These are phyloP conservation scores for Tetrahymena malaccensis DNA, from an alignment of 73 alveolate species.

Conservation along the genomic window DNA sequence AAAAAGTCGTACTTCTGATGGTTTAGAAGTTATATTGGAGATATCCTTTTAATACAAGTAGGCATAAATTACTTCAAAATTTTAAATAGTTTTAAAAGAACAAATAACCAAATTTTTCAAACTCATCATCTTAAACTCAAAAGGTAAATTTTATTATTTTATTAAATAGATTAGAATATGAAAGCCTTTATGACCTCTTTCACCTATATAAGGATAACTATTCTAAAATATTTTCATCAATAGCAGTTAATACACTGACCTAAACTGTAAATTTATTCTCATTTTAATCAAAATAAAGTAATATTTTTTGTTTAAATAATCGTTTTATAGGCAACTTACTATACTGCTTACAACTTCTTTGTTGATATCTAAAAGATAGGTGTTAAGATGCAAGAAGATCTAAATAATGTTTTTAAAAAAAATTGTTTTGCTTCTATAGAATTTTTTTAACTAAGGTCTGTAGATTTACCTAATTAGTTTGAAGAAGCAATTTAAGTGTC, in stretches of 20 bases:
- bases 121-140: not conserved
- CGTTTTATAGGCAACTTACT: slow-evolving; percentile 58
- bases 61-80: not conserved
- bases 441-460: slow-evolving; percentile 81
- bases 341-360: slow-evolving; percentile 89
- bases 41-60: slow-evolving; percentile 80
- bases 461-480: slow-evolving; percentile 88
- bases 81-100: not conserved
- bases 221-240: slow-evolving; percentile 58
- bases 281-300: not conserved
- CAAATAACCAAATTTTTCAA: not conserved
- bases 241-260: slow-evolving; percentile 79
- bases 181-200: slow-evolving; percentile 68
- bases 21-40: slow-evolving; percentile 88
- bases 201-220: slow-evolving; percentile 77
- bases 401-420: slow-evolving; percentile 50
- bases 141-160: not conserved
- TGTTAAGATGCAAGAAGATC: slow-evolving; percentile 65
- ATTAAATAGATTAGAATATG: slow-evolving; percentile 43
- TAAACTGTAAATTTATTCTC: slow-evolving; percentile 45
- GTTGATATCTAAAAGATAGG: slow-evolving; percentile 73
- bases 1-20: slow-evolving; percentile 90
- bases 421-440: slow-evolving; percentile 64
- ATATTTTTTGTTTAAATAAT: not conserved
- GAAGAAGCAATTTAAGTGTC: slow-evolving; percentile 86